Base-by-base conservation (phyloP, 2,329 filamentous ascomycete genomes). In the Dactylellina parvicollis region DNA sequence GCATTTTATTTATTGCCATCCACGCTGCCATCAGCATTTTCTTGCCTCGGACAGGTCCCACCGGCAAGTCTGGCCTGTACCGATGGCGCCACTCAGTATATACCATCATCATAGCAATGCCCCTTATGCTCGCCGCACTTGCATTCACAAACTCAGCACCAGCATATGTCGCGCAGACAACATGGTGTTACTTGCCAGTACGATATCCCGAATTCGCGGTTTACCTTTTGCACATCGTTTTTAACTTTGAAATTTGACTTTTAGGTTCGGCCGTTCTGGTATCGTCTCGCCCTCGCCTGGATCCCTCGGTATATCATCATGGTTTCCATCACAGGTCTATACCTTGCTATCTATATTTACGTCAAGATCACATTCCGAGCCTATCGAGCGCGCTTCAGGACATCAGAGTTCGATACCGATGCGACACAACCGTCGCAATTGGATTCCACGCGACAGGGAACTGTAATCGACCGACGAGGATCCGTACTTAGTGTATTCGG, bases 21-120 rank as follows among this genome's bases (percentile, higher is more conserved):
- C 91, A 94, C 78, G 90, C 89, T 54, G 87, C 86, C 1, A 81
- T 92, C 9, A 90, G 90, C 79, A 89, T 94, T 57, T 88, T 92
- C 76, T 84, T 85, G 20, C 86, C 87, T 0, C 81, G 81, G 12
- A 77, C 76, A 36, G 74, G 75, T 12, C 67, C 75, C 20, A 40
- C 76, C 32, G 84, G 86, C 1, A 83, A 86, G 71, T 86, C 87
- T 47, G 90, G 90, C 0, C 83, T 94, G 0, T 91, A 91, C 78
- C 87, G 86, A 1, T 89, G 89, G 75, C 86, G 90, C 2, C 82
- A 85, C 18, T 81, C 82, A 22, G 86, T 90, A 3, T 90, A 89
- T 75, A 78, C 80, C 14, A 77, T 83, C 28, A 90, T 87, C 79
- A 78, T 88, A 14, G 73, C 86, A 0, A 80, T 90, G 3, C 89